Evolutionary conservation across 495 filamentous ascomycete species (phyloP).

Genomic region (Cercophora samala): DNA sequence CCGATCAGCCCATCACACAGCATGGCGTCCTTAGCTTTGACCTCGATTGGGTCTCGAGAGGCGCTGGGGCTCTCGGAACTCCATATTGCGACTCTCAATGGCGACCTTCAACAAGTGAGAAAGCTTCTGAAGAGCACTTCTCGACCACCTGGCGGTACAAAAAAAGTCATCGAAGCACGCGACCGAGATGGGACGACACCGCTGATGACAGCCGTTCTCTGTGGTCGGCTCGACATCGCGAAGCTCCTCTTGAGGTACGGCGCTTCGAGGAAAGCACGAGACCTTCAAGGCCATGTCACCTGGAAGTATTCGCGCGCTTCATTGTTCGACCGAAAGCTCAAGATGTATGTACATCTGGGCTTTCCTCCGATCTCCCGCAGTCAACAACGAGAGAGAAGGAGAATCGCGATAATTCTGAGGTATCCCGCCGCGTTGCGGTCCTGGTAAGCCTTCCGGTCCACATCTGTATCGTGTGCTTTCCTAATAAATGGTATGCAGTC

Average conservation of each 20-base stretch:
- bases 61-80: not conserved
- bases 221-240: slow-evolving; percentile 1
- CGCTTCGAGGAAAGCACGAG: not conserved
- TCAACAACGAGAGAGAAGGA: not conserved
- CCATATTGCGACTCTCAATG: slow-evolving; percentile 7
- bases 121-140: not conserved
- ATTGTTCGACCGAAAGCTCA: not conserved
- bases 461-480: not conserved
- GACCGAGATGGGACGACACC: slow-evolving; percentile 12
- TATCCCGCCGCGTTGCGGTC: slow-evolving; percentile 12
- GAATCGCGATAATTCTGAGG: slow-evolving; percentile 2
- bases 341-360: not conserved
- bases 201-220: slow-evolving; percentile 16
- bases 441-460: slow-evolving; percentile 9
- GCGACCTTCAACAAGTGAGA: not conserved
- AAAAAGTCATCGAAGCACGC: not conserved
- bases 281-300: not conserved
- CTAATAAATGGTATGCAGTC: slow-evolving; percentile 3
- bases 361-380: not conserved
- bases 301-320: not conserved
- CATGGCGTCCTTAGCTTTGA: not conserved
- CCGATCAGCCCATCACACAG: too few relatives aligned
- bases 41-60: not conserved
- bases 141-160: not conserved
- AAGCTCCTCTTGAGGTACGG: not conserved